Base-by-base conservation (phyloP, 306 rosid genomes). In the Citrullus colocynthis region DNA sequence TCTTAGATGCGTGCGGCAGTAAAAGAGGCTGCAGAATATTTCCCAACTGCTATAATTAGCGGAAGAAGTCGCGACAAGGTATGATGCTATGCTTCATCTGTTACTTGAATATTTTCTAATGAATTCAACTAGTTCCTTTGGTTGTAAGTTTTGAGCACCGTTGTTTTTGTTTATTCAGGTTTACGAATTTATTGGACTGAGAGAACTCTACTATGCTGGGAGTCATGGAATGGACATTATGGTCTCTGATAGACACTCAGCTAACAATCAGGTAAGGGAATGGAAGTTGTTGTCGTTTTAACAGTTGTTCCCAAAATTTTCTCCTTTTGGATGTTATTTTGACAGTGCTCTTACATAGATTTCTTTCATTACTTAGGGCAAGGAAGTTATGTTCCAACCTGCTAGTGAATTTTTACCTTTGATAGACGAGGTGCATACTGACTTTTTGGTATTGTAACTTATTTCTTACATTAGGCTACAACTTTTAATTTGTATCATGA, bases 211-310 rank as follows among this genome's bases (percentile, higher is more conserved):
- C 88, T 94, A 92, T 75, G 98, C 98, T 66, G 98, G 98, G 71
- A 94, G 98, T 80, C 98, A 94, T 88, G 98, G 98, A 76, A 94
- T 94, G 98, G 98, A 94, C 88, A 94, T 94, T 80, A 92, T 91
- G 83, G 88, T 90, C 58, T 97, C 98, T 76, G 89, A 84, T 36
- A 83, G 85, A 81, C 91, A 88, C 76, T 82, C 88, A 82, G 71
- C 87, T 60, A 86, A 87, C 87, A 84, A 84, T 81, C 91, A 85
- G 88, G 99, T 92, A 84, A 80, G 17, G 15, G 36, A 30, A n/a
- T 63, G 6, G 7, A 58, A 28, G 9, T 9, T 21, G 75, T 44
- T 32, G 36, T 12, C 36, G 2, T n/a, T 70, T 20, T 70, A 5
- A 44, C 13, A 4, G 18, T 28, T 0, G 28, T 71, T 15, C 39